Conservation (phyloP, 192 early-diverging fungal species). For the Entomortierella lignicola region DNA sequence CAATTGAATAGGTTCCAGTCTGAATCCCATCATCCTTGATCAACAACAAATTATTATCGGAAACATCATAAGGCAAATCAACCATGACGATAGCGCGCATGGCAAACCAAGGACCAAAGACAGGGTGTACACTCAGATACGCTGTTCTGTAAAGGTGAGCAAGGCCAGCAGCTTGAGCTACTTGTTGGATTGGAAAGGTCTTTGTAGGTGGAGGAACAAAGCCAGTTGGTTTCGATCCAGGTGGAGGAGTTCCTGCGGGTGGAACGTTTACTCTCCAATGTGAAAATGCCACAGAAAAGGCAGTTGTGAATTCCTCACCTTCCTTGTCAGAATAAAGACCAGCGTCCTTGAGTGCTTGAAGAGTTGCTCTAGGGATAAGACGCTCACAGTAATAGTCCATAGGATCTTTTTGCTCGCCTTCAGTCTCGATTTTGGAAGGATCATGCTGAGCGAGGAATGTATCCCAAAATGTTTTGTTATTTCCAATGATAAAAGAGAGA, state of each 20-base stretch:
- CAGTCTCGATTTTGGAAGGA: slow-evolving; percentile 24
- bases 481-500: slow-evolving; percentile 42
- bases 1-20: slow-evolving; percentile 35
- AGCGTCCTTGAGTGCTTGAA: slow-evolving; percentile 43
- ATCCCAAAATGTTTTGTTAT: slow-evolving; percentile 42
- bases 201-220: slow-evolving; percentile 37
- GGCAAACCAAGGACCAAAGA: slow-evolving; percentile 51
- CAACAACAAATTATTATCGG: slow-evolving; percentile 37
- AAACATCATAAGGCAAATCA: slow-evolving; percentile 41
- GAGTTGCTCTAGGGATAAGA: slow-evolving; percentile 35
- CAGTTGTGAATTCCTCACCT: slow-evolving; percentile 17
- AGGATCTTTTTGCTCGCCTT: slow-evolving; percentile 39
- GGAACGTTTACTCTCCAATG: slow-evolving; percentile 43
- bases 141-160: slow-evolving; percentile 45
- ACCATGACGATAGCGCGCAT: slow-evolving; percentile 48
- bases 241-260: slow-evolving; percentile 40
- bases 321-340: slow-evolving; percentile 29
- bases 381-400: slow-evolving; percentile 54
- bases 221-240: slow-evolving; percentile 42
- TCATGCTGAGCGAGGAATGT: slow-evolving; percentile 44
- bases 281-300: slow-evolving; percentile 46
- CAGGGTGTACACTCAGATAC: slow-evolving; percentile 46
- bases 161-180: slow-evolving; percentile 48
- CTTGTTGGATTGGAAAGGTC: slow-evolving; percentile 36
- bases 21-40: slow-evolving; percentile 14